phyloP scores from a whole-genome alignment of 495 filamentous ascomycete genomes.

The Penicillium ucsense region DNA sequence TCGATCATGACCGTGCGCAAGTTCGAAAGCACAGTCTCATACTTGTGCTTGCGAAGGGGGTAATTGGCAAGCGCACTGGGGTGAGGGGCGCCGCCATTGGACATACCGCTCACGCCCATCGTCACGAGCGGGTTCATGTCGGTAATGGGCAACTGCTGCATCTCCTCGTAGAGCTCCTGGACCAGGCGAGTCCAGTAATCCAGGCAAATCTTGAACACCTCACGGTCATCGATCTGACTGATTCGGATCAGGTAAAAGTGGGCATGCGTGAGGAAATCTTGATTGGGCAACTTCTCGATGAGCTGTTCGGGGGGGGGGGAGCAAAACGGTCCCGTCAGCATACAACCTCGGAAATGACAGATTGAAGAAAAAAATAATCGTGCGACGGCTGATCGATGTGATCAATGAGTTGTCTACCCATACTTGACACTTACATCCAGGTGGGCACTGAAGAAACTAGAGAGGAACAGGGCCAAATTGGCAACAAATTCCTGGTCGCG shows the following conservation, averaged over 20 bases:
- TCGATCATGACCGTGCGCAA: conserved; percentile 98
- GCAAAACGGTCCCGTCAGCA: conserved; percentile 1
- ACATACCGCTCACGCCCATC: conserved; percentile 59
- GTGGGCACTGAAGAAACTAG: conserved; percentile 90
- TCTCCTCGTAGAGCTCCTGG: conserved; percentile 97
- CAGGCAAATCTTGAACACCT: conserved; percentile 98
- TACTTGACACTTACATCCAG: conserved; percentile 54
- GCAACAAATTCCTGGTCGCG: conserved; percentile 96
- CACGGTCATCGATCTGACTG: conserved; percentile 94
- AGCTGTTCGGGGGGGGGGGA: conserved; percentile 42
- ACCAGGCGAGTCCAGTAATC: conserved; percentile 99
- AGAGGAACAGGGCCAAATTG: conserved; percentile 90
- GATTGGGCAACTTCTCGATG: conserved; percentile 89
- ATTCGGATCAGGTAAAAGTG: conserved; percentile 98
- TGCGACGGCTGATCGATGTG: neutral
- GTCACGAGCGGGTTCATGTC: conserved; percentile 82
- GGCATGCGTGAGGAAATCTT: conserved; percentile 85
- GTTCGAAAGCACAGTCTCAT: conserved; percentile 85
- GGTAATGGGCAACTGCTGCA: conserved; percentile 85
- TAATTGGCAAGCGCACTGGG: conserved; percentile 74
- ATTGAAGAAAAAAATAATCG: neutral
- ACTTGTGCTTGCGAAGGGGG: conserved; percentile 94
- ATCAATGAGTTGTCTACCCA: too few relatives aligned
- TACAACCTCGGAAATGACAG: neutral
- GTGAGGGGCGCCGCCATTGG: conserved; percentile 75